Conservation (phyloP, 2,329 filamentous ascomycete genomes). For the Phyllosticta capitalensis region DNA sequence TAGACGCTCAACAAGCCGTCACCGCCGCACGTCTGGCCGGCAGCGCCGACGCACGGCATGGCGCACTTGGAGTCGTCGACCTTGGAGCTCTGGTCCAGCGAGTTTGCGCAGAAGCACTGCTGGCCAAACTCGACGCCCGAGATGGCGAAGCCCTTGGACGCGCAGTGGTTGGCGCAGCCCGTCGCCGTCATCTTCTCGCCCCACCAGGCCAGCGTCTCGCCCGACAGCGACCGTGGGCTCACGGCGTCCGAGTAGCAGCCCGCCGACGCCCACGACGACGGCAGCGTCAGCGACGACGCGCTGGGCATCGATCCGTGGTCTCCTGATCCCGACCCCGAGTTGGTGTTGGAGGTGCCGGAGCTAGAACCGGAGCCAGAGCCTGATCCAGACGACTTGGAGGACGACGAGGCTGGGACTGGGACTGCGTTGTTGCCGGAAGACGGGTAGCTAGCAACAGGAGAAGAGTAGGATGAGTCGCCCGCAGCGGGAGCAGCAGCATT, state of each 20-base stretch:
- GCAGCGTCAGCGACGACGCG: not conserved
- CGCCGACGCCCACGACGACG: not conserved
- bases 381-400: not conserved
- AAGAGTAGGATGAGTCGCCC: no score
- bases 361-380: no score
- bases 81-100: slow-evolving; percentile 10
- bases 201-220: slow-evolving; percentile 3
- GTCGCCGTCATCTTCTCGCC: slow-evolving; percentile 6
- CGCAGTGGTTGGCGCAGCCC: slow-evolving; percentile 22
- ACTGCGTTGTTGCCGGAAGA: slow-evolving; percentile 6
- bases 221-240: slow-evolving; percentile 3
- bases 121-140: slow-evolving; percentile 22
- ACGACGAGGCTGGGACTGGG: slow-evolving; percentile 2
- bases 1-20: slow-evolving; percentile 3
- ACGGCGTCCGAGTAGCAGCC: slow-evolving; percentile 9
- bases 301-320: not conserved
- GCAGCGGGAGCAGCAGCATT: not conserved
- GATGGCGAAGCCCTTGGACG: slow-evolving; percentile 22
- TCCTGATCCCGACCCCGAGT: not conserved
- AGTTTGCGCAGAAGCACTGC: slow-evolving; percentile 15
- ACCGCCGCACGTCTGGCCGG: slow-evolving; percentile 3
- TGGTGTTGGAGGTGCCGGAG: not conserved
- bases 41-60: slow-evolving; percentile 9
- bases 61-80: slow-evolving; percentile 5
- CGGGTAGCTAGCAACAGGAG: slow-evolving; percentile 3